A percentile compares a stretch with the other conserved stretches of the same genome.
phyloP scores from a whole-genome alignment of 2,329 filamentous ascomycete genomes.

The Arthrobotrys pseudoclavata region DNA sequence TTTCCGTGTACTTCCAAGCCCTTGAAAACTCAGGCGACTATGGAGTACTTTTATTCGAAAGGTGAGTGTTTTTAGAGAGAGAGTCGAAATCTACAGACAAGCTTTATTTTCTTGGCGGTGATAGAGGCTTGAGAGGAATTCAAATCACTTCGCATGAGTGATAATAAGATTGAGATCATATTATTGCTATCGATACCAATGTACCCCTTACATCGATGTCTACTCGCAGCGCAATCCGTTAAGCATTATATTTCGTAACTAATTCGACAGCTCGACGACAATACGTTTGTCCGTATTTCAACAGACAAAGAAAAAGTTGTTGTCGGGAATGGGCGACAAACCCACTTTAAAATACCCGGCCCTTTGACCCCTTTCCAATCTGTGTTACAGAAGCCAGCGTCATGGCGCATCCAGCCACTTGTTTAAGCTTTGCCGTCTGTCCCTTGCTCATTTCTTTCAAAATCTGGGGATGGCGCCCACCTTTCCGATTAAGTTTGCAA shows the following conservation, averaged over 20 bases:
- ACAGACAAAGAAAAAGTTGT: not conserved
- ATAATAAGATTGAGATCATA: not conserved
- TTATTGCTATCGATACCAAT: constrained; percentile 6
- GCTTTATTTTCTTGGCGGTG: constrained; percentile 16
- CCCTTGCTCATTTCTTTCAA: constrained; percentile 30
- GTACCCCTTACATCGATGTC: not conserved
- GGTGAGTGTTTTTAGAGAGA: constrained; percentile 21
- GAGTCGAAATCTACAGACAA: not conserved
- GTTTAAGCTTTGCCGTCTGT: constrained; percentile 51
- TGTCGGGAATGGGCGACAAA: constrained; percentile 26
- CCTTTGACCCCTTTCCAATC: constrained; percentile 27
- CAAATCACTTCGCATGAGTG: not conserved
- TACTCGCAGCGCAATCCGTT: not conserved
- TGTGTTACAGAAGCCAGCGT: constrained; percentile 48
- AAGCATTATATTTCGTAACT: constrained; percentile 7
- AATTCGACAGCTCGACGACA: not conserved
- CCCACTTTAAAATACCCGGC: constrained; percentile 33
- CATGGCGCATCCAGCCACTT: constrained; percentile 44
- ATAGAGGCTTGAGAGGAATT: constrained; percentile 23
- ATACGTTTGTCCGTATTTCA: too few species aligned
- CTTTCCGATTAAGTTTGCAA: constrained; percentile 30
- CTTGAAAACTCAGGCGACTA: not conserved
- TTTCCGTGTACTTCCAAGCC: constrained; percentile 21
- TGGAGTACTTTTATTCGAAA: not conserved
- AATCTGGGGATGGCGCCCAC: constrained; percentile 32